Percentiles rank a stretch among this genome's conserved stretches.
These are phyloP conservation scores for Apiotrichum mycotoxinovorans DNA, from an alignment of 1,284 basidiomycete genomes.

Conservation along the genomic window DNA sequence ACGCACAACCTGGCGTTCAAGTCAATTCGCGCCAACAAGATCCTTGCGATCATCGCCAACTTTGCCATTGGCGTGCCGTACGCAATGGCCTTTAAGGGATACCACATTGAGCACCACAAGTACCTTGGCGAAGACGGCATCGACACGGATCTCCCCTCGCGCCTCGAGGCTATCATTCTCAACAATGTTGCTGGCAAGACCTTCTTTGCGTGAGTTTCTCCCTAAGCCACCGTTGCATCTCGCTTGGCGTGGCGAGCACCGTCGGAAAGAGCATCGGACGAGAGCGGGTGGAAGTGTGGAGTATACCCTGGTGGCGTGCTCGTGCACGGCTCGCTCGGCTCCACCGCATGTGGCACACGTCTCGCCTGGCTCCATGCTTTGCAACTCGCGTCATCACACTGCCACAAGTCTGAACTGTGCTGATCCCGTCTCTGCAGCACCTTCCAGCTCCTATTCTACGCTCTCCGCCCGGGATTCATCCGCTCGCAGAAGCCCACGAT, in stretches of 20 bases:
- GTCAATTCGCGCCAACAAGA: constrained; percentile 76
- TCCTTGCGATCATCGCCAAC: constrained; percentile 85
- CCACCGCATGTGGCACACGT: no score
- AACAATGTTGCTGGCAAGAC: constrained; percentile 97
- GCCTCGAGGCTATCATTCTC: constrained; percentile 74
- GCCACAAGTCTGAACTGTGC: no score
- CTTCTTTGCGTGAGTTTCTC: constrained; percentile 80
- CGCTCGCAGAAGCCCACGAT: constrained; percentile 72
- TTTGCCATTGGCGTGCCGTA: constrained; percentile 92
- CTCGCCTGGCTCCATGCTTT: no score
- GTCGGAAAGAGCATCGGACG: no score
- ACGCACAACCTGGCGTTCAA: constrained; percentile 96
- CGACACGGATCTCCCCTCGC: constrained; percentile 85
- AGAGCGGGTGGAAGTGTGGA: no score
- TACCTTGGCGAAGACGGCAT: constrained; percentile 87
- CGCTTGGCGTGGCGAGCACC: no score
- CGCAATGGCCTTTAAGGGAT: constrained; percentile 94
- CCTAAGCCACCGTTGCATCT: no score
- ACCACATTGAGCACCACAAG: constrained; percentile 92
- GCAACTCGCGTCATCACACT: no score
- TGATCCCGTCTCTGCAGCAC: constrained; percentile 63
- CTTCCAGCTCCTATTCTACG: constrained; percentile 98
- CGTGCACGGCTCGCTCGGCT: no score
- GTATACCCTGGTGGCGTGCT: no score
- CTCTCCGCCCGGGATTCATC: constrained; percentile 91